These are phyloP conservation scores for Wickerhamiella galacta DNA, from an alignment of 805 yeast genomes.

Conservation along the genomic window DNA sequence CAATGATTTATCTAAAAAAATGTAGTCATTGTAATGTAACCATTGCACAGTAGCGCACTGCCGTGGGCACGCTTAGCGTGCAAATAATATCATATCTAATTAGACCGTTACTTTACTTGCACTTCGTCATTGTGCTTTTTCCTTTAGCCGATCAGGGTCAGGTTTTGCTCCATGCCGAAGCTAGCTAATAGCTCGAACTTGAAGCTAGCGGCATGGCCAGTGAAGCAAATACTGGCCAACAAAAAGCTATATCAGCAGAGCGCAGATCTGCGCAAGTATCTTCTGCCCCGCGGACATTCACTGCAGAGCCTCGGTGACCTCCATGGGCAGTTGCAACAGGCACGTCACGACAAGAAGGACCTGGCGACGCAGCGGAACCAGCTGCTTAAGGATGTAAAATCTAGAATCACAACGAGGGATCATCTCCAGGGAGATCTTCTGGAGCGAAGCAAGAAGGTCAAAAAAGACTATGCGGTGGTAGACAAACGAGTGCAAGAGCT, in stretches of 20 bases:
- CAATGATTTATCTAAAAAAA: conserved; percentile 12
- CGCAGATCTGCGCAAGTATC: conserved; percentile 13
- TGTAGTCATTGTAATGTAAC: not conserved
- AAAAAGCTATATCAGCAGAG: conserved; percentile 13
- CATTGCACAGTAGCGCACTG: no score
- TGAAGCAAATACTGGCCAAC: conserved; percentile 10
- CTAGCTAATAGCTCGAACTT: conserved; percentile 9
- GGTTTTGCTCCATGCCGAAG: not conserved
- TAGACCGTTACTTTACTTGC: no score
- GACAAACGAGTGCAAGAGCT: conserved; percentile 8
- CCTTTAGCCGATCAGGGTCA: not conserved
- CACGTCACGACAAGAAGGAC: conserved; percentile 7
- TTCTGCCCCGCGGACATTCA: conserved; percentile 8
- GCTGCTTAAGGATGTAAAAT: conserved; percentile 5
- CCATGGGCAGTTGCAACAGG: conserved; percentile 11
- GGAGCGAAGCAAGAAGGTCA: conserved; percentile 8
- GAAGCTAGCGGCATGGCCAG: conserved; percentile 12
- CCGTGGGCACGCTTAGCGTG: no score
- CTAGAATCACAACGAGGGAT: conserved; percentile 5
- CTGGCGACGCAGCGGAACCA: conserved; percentile 10
- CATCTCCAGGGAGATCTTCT: conserved; percentile 11
- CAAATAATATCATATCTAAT: conserved; percentile 4
- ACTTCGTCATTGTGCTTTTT: no score
- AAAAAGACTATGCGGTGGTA: conserved; percentile 9
- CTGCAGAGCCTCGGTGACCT: conserved; percentile 15